Base-by-base conservation (phyloP, 2,329 filamentous ascomycete genomes). In the Pseudogymnoascus sp. region DNA sequence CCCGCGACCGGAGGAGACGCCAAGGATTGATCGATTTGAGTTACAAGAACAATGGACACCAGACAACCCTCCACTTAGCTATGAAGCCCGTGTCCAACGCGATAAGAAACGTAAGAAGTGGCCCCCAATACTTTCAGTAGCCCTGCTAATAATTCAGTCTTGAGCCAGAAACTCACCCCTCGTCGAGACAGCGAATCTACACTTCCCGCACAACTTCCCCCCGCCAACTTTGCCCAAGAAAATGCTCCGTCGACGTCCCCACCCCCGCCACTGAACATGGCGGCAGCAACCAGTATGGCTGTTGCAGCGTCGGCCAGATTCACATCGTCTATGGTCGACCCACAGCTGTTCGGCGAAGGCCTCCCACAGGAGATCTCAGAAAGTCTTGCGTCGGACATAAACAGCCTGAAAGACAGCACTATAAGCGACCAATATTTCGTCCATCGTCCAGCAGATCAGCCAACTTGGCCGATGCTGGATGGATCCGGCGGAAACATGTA, bases 21-120 rank as follows among this genome's bases (percentile, higher is more conserved):
- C 64, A 31, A 64, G 66, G 28, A 60, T 65, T 18, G 69, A 69
- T 23, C 65, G 70, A 45, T 80, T 84, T 64, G 82, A 85, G 65
- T 70, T 85, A 9, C 82, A 85, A 38, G 83, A 86, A 55, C 82
- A 85, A 45, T 85, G 82, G 69, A 82, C 82, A 1, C 70, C 84
- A 3, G 83, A 86, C 21, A 82, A 85, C 60, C 80, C 81, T 1
- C 80, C 83, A 1, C 68, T 78, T 14, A 78, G 74, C 69, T 82
- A 83, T 52, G 82, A 83, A 41, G 72, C 70, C 49, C 72, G 73
- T 11, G 65, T 70, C 9, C 68, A 69, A 6, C 68, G 72, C n/a
- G 73, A 75, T 25, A 74, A 69, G 35, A 77, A 78, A 70, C 69
- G 78, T 79, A 68, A 64, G 74, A 55, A 65, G 31, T 71, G 65